A percentile compares a stretch with the other conserved stretches of the same genome.
These are phyloP conservation scores for Choiromyces venosus DNA, from an alignment of 495 filamentous ascomycete species.

Conservation along the genomic window DNA sequence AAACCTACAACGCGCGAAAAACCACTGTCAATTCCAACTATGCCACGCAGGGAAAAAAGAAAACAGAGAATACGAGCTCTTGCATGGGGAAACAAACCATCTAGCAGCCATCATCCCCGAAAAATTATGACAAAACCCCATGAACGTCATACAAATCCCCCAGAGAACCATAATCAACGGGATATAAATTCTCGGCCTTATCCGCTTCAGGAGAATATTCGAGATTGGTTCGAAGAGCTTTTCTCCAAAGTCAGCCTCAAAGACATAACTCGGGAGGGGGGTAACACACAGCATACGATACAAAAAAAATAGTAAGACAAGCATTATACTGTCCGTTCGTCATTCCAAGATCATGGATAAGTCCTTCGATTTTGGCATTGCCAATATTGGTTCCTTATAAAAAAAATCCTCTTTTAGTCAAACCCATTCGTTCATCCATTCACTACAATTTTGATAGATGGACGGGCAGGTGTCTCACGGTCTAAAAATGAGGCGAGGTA, in stretches of 20 bases:
- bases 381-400: constrained; percentile 61
- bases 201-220: constrained; percentile 76
- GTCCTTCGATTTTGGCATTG: constrained; percentile 77
- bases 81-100: constrained; percentile 45
- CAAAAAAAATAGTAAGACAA: constrained; percentile 80
- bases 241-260: constrained; percentile 6
- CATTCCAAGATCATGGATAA: constrained; percentile 61
- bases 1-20: constrained; percentile 46
- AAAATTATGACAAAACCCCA: constrained; percentile 77
- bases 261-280: background rate
- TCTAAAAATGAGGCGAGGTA: constrained; percentile 84
- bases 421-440: background rate
- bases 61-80: background rate
- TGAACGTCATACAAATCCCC: constrained; percentile 75
- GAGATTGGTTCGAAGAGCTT: constrained; percentile 73
- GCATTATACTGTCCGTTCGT: constrained; percentile 67
- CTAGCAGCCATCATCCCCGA: constrained; percentile 73
- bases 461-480: constrained; percentile 47
- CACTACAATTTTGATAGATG: background rate
- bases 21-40: background rate
- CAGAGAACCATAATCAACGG: constrained; percentile 46
- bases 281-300: constrained; percentile 65
- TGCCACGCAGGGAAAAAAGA: background rate
- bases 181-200: constrained; percentile 67
- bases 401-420: background rate